Percentiles rank a stretch among this genome's conserved stretches.
Conservation (phyloP, 345 rosid genomes). For the Corchorus olitorius region DNA sequence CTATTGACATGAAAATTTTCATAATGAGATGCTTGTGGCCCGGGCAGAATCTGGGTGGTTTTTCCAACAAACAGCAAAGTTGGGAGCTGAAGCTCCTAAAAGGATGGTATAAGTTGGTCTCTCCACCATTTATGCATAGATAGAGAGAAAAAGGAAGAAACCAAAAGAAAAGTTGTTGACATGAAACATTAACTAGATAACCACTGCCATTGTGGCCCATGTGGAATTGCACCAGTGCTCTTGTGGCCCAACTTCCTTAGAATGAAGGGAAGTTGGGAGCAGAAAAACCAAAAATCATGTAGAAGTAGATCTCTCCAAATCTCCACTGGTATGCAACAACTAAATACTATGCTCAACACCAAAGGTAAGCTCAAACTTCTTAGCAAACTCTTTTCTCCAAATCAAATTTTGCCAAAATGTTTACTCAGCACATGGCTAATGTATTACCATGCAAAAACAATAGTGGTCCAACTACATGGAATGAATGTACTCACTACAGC, state of each 20-base stretch:
- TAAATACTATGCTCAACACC: background rate
- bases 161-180: conserved; percentile 2
- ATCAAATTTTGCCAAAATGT: background rate
- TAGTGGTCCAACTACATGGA: background rate
- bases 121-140: background rate
- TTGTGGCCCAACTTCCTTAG: background rate
- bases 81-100: conserved; percentile 12
- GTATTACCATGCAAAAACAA: too few species aligned
- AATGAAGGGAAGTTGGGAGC: background rate
- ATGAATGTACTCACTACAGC: background rate
- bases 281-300: background rate
- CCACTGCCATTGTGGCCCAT: conserved; percentile 8
- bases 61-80: background rate
- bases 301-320: background rate
- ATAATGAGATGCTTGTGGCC: background rate
- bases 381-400: background rate
- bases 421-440: too few species aligned
- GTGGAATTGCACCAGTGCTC: background rate
- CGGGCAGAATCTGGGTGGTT: conserved; percentile 4
- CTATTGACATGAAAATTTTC: background rate
- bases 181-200: conserved; percentile 10
- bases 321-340: background rate
- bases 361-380: background rate
- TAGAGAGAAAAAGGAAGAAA: background rate
- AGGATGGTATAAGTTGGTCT: background rate